Conservation (phyloP, 2,329 filamentous ascomycete species). For the Thyridium curvatum region DNA sequence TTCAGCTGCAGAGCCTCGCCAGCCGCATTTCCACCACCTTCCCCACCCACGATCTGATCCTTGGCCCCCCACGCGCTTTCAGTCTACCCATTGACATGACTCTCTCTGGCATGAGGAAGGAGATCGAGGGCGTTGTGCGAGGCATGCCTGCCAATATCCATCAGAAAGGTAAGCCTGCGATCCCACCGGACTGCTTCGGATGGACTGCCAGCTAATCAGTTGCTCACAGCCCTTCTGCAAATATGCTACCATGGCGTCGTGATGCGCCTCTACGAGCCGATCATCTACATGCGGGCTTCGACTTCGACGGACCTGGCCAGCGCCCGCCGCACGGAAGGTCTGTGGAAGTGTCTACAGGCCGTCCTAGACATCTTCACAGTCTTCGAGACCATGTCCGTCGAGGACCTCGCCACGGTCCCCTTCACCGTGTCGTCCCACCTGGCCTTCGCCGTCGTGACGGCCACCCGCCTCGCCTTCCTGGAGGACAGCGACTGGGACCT, state of each 20-base stretch:
- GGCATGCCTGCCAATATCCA: constrained; percentile 11
- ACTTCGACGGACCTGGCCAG: constrained; percentile 6
- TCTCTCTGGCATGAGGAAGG: constrained; percentile 22
- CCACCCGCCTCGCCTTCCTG: constrained; percentile 26
- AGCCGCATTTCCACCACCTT: constrained; percentile 19
- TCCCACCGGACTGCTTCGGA: too few relatives aligned
- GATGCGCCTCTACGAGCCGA: constrained; percentile 30
- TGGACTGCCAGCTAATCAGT: too few relatives aligned
- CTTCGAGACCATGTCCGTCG: constrained; percentile 16
- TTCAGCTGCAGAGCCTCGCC: constrained; percentile 25
- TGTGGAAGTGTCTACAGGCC: constrained; percentile 29
- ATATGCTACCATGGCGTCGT: constrained; percentile 23
- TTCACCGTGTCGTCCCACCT: constrained; percentile 20
- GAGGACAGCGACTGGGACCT: constrained; percentile 30
- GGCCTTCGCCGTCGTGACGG: constrained; percentile 26
- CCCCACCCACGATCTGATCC: constrained; percentile 13
- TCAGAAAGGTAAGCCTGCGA: constrained; percentile 11
- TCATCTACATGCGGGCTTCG: constrained; percentile 18
- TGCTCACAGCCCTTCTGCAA: constrained; percentile 24
- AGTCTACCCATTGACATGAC: constrained; percentile 22
- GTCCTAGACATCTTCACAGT: constrained; percentile 17
- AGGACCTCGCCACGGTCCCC: constrained; percentile 19
- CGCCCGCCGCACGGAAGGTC: constrained; percentile 22
- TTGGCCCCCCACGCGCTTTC: constrained; percentile 7
- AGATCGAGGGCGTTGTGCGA: constrained; percentile 19